Evolutionary conservation across 164 flowering plant species (phyloP).

Genomic region (Amborella trichopoda): DNA sequence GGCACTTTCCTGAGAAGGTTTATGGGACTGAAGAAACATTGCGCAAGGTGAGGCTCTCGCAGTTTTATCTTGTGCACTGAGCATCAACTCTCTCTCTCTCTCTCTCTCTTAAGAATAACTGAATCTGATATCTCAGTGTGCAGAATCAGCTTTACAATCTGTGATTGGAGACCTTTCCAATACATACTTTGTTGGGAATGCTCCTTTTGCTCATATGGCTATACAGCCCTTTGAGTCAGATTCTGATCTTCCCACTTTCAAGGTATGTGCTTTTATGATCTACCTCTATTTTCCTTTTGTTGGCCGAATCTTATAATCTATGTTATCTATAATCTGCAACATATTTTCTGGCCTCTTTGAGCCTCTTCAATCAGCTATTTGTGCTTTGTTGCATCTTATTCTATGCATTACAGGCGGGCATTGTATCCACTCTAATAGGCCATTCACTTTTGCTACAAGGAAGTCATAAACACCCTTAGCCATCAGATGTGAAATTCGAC

Average conservation of each 20-base stretch:
- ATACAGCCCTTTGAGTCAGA: constrained; percentile 33
- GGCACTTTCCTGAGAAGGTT: constrained; percentile 98
- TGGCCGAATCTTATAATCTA: no score
- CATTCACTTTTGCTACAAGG: no score
- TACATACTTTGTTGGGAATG: constrained; percentile 96
- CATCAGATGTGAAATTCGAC: no score
- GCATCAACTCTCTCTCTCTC: neutral
- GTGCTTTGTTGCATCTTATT: no score
- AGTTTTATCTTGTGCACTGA: no score
- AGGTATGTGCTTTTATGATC: constrained; percentile 51
- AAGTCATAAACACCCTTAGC: no score
- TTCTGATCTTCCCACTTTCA: constrained; percentile 26
- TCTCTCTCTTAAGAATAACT: neutral
- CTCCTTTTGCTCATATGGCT: constrained; percentile 81
- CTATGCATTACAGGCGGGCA: no score
- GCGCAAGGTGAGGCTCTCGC: constrained; percentile 43
- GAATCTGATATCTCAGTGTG: constrained; percentile 52
- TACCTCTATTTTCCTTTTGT: no score
- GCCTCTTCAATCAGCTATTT: no score
- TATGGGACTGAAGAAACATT: constrained; percentile 72
- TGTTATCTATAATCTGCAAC: no score
- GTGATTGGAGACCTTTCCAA: constrained; percentile 79
- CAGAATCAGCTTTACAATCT: constrained; percentile 79
- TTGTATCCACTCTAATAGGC: no score
- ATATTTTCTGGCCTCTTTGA: no score